Percentiles rank a stretch among this genome's conserved stretches.
phyloP scores from a whole-genome alignment of 2,329 filamentous ascomycete genomes.

The Aspergillus amoenus region DNA sequence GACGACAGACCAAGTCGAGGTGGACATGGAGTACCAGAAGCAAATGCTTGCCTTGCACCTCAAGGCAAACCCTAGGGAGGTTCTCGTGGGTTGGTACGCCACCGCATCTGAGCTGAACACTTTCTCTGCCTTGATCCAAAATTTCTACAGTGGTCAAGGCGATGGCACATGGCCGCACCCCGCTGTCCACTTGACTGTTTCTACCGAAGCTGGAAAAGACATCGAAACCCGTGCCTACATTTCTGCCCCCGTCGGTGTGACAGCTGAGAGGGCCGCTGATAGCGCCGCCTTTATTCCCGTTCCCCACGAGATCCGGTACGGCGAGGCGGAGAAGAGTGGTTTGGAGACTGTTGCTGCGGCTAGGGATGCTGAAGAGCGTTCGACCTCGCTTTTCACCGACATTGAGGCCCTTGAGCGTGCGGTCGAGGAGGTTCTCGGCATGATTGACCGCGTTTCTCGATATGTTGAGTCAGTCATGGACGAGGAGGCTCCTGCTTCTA shows the following conservation, averaged over 20 bases:
- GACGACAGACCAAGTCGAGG: slow-evolving; percentile 97
- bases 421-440: slow-evolving; percentile 80
- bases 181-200: slow-evolving; percentile 95
- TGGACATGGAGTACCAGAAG: slow-evolving; percentile 99
- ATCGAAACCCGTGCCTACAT: slow-evolving; percentile 94
- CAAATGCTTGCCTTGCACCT: slow-evolving; percentile 96
- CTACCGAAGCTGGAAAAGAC: slow-evolving; percentile 81
- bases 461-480: slow-evolving; percentile 91
- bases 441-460: slow-evolving; percentile 86
- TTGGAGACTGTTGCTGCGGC: slow-evolving; percentile 83
- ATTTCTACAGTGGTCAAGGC: slow-evolving; percentile 97
- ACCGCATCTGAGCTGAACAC: slow-evolving; percentile 96
- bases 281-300: slow-evolving; percentile 97
- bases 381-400: slow-evolving; percentile 74
- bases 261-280: slow-evolving; percentile 89
- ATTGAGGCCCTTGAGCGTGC: slow-evolving; percentile 85
- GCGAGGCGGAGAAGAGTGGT: slow-evolving; percentile 72
- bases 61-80: slow-evolving; percentile 89
- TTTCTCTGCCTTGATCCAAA: slow-evolving; percentile 97
- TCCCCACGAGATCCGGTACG: slow-evolving; percentile 89
- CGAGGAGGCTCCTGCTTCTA: slow-evolving; percentile 84
- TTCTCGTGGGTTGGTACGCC: slow-evolving; percentile 97
- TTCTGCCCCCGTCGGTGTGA: slow-evolving; percentile 90
- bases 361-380: slow-evolving; percentile 73
- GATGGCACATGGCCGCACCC: slow-evolving; percentile 97